phyloP scores from a whole-genome alignment of 805 yeast species.

The Metschnikowia koreensis region DNA sequence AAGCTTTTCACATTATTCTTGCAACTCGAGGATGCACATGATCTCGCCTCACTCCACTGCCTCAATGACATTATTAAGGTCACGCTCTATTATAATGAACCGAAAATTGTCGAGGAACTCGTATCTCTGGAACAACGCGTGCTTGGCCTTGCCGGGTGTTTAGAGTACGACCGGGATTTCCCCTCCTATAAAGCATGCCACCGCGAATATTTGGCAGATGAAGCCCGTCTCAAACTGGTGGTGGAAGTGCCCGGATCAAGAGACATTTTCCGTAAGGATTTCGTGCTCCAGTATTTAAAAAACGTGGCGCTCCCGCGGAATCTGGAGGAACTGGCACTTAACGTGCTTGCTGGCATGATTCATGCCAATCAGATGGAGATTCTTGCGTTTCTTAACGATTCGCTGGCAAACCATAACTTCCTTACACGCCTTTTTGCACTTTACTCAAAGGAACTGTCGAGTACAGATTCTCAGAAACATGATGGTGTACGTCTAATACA shows the following conservation, averaged over 20 bases:
- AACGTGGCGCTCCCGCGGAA: slow-evolving; percentile 83
- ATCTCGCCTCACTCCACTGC: slow-evolving; percentile 56
- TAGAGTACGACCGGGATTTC: slow-evolving; percentile 86
- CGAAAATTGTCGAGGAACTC: slow-evolving; percentile 32
- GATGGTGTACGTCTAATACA: slow-evolving; percentile 79
- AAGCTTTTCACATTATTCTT: slow-evolving; percentile 54
- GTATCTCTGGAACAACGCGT: slow-evolving; percentile 31
- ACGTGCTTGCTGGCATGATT: slow-evolving; percentile 63
- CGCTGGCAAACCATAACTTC: slow-evolving; percentile 42
- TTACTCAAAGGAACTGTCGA: slow-evolving; percentile 34
- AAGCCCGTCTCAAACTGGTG: slow-evolving; percentile 66
- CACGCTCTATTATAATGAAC: slow-evolving; percentile 68
- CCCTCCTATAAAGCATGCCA: slow-evolving; percentile 80
- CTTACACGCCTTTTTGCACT: slow-evolving; percentile 57
- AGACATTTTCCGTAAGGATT: slow-evolving; percentile 65
- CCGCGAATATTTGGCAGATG: slow-evolving; percentile 58
- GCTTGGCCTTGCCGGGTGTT: slow-evolving; percentile 65
- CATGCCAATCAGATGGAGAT: slow-evolving; percentile 68
- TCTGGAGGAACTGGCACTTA: slow-evolving; percentile 76
- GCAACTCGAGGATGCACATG: slow-evolving; percentile 51
- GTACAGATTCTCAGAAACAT: slow-evolving; percentile 28
- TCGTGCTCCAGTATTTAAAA: slow-evolving; percentile 73
- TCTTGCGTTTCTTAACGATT: slow-evolving; percentile 53
- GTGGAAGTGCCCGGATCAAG: slow-evolving; percentile 49
- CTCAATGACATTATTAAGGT: slow-evolving; percentile 75